Evolutionary conservation across 2,329 filamentous ascomycete species (phyloP).

Genomic region (Trichocomaceae sp.): DNA sequence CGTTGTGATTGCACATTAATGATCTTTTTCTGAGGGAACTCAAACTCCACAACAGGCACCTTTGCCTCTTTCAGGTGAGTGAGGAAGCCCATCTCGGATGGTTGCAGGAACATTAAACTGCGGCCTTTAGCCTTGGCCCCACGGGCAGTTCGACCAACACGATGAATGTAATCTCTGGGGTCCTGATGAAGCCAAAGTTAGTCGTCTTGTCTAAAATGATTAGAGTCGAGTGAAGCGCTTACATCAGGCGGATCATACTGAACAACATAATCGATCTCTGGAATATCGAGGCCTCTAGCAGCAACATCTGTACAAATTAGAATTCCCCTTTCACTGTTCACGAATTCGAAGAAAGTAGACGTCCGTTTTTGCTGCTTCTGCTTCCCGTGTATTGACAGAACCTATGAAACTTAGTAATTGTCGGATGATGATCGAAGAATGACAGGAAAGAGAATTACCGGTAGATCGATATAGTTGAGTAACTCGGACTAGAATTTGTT

Average conservation of each 20-base stretch:
- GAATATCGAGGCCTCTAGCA: slow-evolving; percentile 89
- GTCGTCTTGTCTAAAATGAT: not conserved
- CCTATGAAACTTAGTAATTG: slow-evolving; percentile 63
- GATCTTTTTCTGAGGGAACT: slow-evolving; percentile 88
- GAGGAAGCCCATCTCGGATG: slow-evolving; percentile 85
- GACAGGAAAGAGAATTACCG: slow-evolving; percentile 72
- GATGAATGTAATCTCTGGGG: slow-evolving; percentile 85
- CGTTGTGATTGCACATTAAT: slow-evolving; percentile 84
- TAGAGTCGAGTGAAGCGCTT: not conserved
- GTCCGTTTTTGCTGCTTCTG: slow-evolving; percentile 99
- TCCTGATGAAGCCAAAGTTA: slow-evolving; percentile 21
- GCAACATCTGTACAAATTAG: slow-evolving; percentile 96
- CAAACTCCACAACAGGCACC: slow-evolving; percentile 92
- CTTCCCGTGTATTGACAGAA: slow-evolving; percentile 65
- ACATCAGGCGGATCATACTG: slow-evolving; percentile 91
- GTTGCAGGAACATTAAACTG: slow-evolving; percentile 88
- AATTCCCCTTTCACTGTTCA: slow-evolving; percentile 74
- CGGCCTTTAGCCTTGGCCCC: slow-evolving; percentile 77
- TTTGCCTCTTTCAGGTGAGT: slow-evolving; percentile 83
- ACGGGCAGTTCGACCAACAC: slow-evolving; percentile 88
- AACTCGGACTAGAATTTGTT: slow-evolving; percentile 64
- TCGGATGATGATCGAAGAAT: slow-evolving; percentile 60
- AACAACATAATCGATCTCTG: slow-evolving; percentile 90
- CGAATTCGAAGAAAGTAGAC: slow-evolving; percentile 97
- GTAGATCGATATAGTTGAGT: slow-evolving; percentile 94